Evolutionary conservation across 441 rosid genomes (phyloP).

Genomic region (Jatropha podagrica): DNA sequence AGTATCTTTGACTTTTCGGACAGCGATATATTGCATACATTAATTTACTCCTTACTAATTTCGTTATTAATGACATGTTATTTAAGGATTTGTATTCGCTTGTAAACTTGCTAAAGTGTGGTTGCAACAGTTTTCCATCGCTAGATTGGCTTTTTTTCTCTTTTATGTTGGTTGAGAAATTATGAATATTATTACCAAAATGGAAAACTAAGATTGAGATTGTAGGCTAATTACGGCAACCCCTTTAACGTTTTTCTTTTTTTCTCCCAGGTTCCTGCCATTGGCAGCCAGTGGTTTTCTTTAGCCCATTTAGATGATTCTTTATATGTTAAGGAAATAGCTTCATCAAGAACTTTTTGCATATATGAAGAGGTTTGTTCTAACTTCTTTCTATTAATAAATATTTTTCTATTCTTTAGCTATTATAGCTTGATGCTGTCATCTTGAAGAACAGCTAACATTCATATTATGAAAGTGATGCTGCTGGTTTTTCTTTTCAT

Average conservation of each 20-base stretch:
- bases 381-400: constrained; percentile 5
- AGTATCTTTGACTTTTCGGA: background rate
- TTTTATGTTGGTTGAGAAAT: background rate
- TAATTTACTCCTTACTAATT: background rate
- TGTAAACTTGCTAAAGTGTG: background rate
- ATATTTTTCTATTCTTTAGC: background rate
- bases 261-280: constrained; percentile 53
- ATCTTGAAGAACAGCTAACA: background rate
- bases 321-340: constrained; percentile 51
- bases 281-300: constrained; percentile 89
- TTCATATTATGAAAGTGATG: background rate
- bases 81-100: background rate
- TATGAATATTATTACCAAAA: background rate
- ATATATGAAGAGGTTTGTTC: constrained; percentile 70
- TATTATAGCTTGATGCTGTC: background rate
- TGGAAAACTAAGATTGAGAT: background rate
- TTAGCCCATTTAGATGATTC: constrained; percentile 41
- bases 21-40: background rate
- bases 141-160: background rate
- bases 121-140: background rate
- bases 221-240: constrained; percentile 1
- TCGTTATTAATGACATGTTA: background rate
- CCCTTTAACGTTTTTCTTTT: constrained; percentile 2
- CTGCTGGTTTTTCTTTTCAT: background rate
- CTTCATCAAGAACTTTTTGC: constrained; percentile 82